Conservation (phyloP, 306 rosid genomes). For the Dalbergia cultrata region DNA sequence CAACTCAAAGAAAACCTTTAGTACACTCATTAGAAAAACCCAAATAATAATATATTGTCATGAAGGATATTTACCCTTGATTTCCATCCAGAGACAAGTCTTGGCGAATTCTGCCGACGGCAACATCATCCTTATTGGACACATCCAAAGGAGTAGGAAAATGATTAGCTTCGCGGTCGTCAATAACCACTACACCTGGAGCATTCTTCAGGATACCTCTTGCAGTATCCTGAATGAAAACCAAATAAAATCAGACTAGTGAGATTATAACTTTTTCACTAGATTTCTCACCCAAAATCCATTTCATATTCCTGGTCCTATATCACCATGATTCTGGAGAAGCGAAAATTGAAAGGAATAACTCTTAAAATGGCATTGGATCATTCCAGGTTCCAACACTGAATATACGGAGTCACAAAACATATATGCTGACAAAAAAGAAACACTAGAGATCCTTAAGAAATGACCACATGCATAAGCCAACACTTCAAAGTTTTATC, state of each 20-base stretch:
- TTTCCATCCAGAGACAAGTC: constrained; percentile 92
- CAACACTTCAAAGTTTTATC: constrained; percentile 25
- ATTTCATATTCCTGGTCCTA: neutral
- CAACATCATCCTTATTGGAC: constrained; percentile 91
- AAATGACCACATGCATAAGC: constrained; percentile 26
- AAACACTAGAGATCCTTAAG: neutral
- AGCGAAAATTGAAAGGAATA: neutral
- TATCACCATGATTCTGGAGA: constrained; percentile 3
- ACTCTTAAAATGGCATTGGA: constrained; percentile 15
- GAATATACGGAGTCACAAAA: neutral
- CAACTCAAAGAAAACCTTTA: no score
- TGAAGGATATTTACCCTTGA: constrained; percentile 64
- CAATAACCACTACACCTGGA: constrained; percentile 90
- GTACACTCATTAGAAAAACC: neutral
- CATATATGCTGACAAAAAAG: neutral
- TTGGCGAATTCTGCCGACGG: constrained; percentile 91
- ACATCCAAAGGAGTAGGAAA: constrained; percentile 97
- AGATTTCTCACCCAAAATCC: constrained; percentile 5
- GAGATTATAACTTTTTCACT: neutral
- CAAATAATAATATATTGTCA: neutral
- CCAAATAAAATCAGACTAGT: constrained; percentile 31
- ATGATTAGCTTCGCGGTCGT: constrained; percentile 76
- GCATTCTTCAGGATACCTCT: constrained; percentile 84
- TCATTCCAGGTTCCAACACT: constrained; percentile 20
- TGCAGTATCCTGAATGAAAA: constrained; percentile 68